These are phyloP conservation scores for Alternaria atra DNA, from an alignment of 2,329 filamentous ascomycete genomes.

Conservation along the genomic window DNA sequence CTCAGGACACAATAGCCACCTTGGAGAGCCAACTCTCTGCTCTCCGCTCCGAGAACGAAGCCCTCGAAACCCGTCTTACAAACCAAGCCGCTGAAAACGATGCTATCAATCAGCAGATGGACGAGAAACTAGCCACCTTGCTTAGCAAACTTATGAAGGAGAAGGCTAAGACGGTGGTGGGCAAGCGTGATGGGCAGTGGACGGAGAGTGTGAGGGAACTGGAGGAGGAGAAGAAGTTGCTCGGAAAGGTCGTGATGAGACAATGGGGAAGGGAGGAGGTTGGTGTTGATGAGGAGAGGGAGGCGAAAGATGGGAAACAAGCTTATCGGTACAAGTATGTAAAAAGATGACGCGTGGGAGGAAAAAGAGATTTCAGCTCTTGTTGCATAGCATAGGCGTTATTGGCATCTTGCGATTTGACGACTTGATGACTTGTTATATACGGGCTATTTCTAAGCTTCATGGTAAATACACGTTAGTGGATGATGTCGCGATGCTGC, in stretches of 20 bases:
- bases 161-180: constrained; percentile 39
- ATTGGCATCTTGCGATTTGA: not conserved
- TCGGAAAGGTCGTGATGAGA: constrained; percentile 45
- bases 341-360: constrained; percentile 10
- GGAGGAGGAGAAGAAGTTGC: constrained; percentile 38
- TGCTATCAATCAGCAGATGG: constrained; percentile 44
- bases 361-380: not conserved
- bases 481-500: too few relatives aligned
- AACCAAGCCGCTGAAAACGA: constrained; percentile 36
- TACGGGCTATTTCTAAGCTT: not conserved
- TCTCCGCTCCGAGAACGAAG: constrained; percentile 28
- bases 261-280: constrained; percentile 50
- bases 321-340: constrained; percentile 44
- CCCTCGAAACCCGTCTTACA: constrained; percentile 30
- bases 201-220: constrained; percentile 34
- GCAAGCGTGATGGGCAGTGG: constrained; percentile 48
- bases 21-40: constrained; percentile 11
- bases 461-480: too few relatives aligned
- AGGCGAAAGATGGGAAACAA: constrained; percentile 38
- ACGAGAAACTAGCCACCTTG: constrained; percentile 42
- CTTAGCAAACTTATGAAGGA: constrained; percentile 45
- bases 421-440: not conserved
- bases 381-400: constrained; percentile 1
- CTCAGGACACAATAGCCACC: constrained; percentile 27
- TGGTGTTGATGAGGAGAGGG: constrained; percentile 33